Evolutionary conservation across 2,329 filamentous ascomycete species (phyloP), one percentile per base, ranked within the genome.

Genomic region (Albophoma yamanashiensis): DNA sequence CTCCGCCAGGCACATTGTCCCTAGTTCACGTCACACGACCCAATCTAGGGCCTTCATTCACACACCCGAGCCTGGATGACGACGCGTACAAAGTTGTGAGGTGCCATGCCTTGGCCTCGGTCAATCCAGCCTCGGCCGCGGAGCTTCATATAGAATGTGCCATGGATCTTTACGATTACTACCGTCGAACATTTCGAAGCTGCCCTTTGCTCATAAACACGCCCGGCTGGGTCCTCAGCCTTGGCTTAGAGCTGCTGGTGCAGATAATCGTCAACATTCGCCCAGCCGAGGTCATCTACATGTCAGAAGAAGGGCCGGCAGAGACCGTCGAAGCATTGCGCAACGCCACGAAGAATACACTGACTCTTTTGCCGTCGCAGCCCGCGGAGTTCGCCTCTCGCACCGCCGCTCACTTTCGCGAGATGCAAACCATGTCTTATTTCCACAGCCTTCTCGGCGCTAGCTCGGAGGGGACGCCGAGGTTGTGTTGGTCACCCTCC

Each of bases 381-480:
- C 71, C 79, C 11, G 78, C 78, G n/a, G 81, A 84, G 47, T 77
- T 77, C 47, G 78, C 78, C 1, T 75, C 81, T 3, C 78, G 86
- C 43, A 89, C 86, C 12, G 81, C 88, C 0, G 79, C 83, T 0
- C 85, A 92, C 62, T 72, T 90, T 3, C 78, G 88, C 57, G 80
- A 82, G 7, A 91, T 93, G 87, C 88, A 92, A 65, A 84, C 81
- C n/a, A 86, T 91, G 79, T 87, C 89, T 0, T 93, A 92, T 66
- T 91, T 93, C 67, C 90, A 93, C 68, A 64, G 60, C 15, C 45
- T 50, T n/a, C 20, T 20, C n/a, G 47, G 43, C 9, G 4, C 31
- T 40, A 25, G 39, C n/a, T 31, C n/a, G 14, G 31, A 57, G 20
- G 57, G 36, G 25, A 25, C 15, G 9, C 45, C 9, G 25, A 63